A percentile compares a stretch with the other conserved stretches of the same genome.
Conservation (phyloP, 129 eudicot genomes). For the Lactuca sativa region DNA sequence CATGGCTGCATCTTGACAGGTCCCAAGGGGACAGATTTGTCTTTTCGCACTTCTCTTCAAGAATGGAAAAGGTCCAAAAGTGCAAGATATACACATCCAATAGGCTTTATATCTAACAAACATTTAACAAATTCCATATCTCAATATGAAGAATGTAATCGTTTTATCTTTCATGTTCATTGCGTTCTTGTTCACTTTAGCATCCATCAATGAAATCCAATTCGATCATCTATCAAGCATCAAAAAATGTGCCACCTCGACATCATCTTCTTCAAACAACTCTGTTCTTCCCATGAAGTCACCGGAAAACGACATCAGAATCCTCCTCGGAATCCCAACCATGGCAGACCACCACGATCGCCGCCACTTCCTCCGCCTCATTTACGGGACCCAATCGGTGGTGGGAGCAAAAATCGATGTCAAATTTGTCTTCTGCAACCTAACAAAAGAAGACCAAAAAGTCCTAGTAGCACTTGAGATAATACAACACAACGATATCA, state of each 20-base stretch:
- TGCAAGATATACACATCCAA: slow-evolving; percentile 29
- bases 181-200: slow-evolving; percentile 53
- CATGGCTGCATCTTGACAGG: neutral
- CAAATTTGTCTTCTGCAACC: slow-evolving; percentile 83
- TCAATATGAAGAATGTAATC: slow-evolving; percentile 33
- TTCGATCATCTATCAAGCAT: slow-evolving; percentile 48
- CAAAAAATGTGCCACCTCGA: slow-evolving; percentile 46
- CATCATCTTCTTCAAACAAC: slow-evolving; percentile 16
- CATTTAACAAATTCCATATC: slow-evolving; percentile 15
- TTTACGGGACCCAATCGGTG: slow-evolving; percentile 73
- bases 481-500: slow-evolving; percentile 74
- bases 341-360: slow-evolving; percentile 76
- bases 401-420: slow-evolving; percentile 61
- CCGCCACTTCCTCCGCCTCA: slow-evolving; percentile 72
- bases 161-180: slow-evolving; percentile 54
- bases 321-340: slow-evolving; percentile 72
- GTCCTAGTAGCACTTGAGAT: slow-evolving; percentile 76
- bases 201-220: slow-evolving; percentile 60
- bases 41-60: slow-evolving; percentile 38
- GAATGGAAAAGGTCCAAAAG: slow-evolving; percentile 29
- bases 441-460: slow-evolving; percentile 82
- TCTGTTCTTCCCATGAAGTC: slow-evolving; percentile 25
- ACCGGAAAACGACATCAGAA: slow-evolving; percentile 50
- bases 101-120: slow-evolving; percentile 40
- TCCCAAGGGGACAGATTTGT: slow-evolving; percentile 20